phyloP scores from a whole-genome alignment of 73 alveolate genomes.

The Stentor coeruleus region DNA sequence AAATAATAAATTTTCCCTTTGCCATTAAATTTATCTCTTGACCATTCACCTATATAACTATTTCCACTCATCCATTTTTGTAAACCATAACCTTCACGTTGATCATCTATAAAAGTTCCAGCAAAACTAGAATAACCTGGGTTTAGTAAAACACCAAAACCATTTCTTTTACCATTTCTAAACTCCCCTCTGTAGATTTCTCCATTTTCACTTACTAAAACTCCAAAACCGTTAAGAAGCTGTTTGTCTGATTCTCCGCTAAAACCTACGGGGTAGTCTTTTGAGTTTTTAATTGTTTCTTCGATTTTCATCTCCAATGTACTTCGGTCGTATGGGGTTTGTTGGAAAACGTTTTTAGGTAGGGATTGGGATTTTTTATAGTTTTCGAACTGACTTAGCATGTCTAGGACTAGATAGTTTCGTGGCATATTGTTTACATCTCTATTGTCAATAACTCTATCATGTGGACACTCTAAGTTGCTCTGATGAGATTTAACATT shows the following conservation, averaged over 20 bases:
- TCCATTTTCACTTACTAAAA: slow-evolving; percentile 5
- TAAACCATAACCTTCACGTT: slow-evolving; percentile 15
- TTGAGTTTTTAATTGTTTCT: neutral
- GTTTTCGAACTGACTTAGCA: slow-evolving; percentile 2
- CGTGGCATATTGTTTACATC: neutral
- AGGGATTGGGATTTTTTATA: slow-evolving; percentile 14
- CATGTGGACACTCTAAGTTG: slow-evolving; percentile 14
- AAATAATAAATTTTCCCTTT: slow-evolving; percentile 33
- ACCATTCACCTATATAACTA: slow-evolving; percentile 12
- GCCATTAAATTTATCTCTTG: slow-evolving; percentile 27
- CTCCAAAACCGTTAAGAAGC: slow-evolving; percentile 1
- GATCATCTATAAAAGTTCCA: slow-evolving; percentile 20
- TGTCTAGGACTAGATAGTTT: slow-evolving; percentile 9
- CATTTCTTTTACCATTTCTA: slow-evolving; percentile 6
- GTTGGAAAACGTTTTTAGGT: slow-evolving; percentile 7
- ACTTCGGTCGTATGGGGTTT: slow-evolving; percentile 17
- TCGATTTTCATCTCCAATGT: slow-evolving; percentile 15
- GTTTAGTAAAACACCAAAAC: slow-evolving; percentile 11
- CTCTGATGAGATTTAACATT: neutral
- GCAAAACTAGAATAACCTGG: slow-evolving; percentile 16
- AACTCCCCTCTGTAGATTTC: slow-evolving; percentile 14
- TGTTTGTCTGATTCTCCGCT: slow-evolving; percentile 18
- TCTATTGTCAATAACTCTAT: neutral
- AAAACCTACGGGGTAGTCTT: neutral
- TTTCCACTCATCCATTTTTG: slow-evolving; percentile 20